A percentile compares a stretch with the other conserved stretches of the same genome.
Conservation (phyloP, 805 yeast genomes). For the Candida arabinofermentans region DNA sequence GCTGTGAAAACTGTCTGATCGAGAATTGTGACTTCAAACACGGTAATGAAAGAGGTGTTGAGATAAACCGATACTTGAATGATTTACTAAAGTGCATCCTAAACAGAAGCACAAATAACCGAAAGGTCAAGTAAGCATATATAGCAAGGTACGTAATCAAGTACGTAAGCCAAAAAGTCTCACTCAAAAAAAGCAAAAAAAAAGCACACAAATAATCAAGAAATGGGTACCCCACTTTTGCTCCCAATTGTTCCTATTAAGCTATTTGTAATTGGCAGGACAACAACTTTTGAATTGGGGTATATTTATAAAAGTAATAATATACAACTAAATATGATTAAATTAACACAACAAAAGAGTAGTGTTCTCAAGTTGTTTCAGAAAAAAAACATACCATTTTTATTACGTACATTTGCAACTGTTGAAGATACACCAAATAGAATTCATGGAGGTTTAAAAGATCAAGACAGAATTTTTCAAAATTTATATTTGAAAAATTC, state of each 20-base stretch:
- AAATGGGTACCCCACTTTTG: constrained; percentile 9
- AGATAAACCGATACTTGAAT: constrained; percentile 1
- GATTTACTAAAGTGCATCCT: constrained; percentile 3
- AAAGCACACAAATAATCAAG: too few relatives aligned
- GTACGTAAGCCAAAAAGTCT: too few relatives aligned
- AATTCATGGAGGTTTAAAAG: constrained; percentile 69
- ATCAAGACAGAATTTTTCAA: constrained; percentile 84
- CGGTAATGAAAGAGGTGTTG: neutral
- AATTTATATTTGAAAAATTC: constrained; percentile 52
- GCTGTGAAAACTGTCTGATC: constrained; percentile 5
- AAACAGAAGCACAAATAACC: neutral
- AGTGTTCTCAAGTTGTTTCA: too few relatives aligned
- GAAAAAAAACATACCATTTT: too few relatives aligned
- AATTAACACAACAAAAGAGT: too few relatives aligned
- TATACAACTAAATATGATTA: too few relatives aligned
- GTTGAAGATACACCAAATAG: constrained; percentile 49
- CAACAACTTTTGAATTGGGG: constrained; percentile 45
- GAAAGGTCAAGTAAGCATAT: too few relatives aligned
- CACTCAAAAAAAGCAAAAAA: too few relatives aligned
- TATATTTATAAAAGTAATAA: constrained; percentile 28
- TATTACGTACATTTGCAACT: constrained; percentile 35
- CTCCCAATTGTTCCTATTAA: too few relatives aligned
- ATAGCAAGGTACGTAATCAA: too few relatives aligned
- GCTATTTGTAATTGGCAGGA: too few relatives aligned
- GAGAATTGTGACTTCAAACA: constrained; percentile 1